Evolutionary conservation across 345 rosid genomes (phyloP), one percentile per base, ranked within the genome.

Genomic region (Abelmoschus esculentus): DNA sequence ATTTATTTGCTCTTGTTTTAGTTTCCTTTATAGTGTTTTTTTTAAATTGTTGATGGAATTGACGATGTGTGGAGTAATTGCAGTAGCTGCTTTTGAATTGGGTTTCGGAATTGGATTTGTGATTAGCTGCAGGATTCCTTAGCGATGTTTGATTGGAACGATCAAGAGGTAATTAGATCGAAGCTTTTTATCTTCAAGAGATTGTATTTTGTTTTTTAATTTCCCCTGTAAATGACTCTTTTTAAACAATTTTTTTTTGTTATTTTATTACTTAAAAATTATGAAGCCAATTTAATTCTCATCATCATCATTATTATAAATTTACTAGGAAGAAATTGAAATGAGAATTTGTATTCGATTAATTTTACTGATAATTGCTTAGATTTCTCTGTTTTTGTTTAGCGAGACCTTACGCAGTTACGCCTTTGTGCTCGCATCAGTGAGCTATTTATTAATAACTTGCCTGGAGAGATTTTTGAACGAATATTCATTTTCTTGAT

Each of bases 121-220:
- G 73, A 67, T 79, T 71, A 69, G 74, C 68, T 74, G 69, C 59
- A 53, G 54, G 49, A 38, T 74, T 80, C 40, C 67, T 50, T 52
- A 83, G 84, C 83, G 73, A 93, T 93, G 98, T 93, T 91, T 91
- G 95, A 93, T 80, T 93, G 97, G 98, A 88, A 88, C 91, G 98
- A 91, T 75, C 96, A 86, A 77, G 98, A 93, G 96, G 98, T 93
- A 75, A 68, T 0, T 28, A 11, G 12, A 15, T 10, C 62, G 52
- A 44, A 29, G 50, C 50, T 50, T 19, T 28, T 66, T 22, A 44
- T 47, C 53, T 0, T 47, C n/a, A 12, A 2, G n/a, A 13, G 7
- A 38, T 38, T 38, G 42, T 38, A 38, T 38, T 34, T 34, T 50
- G 0, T 50, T 50, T 50, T 15, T 15, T 5, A n/a, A 40, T 40